A percentile compares a stretch with the other conserved stretches of the same genome.
Conservation (phyloP, 164 flowering plant species). For the Aristolochia californica region DNA sequence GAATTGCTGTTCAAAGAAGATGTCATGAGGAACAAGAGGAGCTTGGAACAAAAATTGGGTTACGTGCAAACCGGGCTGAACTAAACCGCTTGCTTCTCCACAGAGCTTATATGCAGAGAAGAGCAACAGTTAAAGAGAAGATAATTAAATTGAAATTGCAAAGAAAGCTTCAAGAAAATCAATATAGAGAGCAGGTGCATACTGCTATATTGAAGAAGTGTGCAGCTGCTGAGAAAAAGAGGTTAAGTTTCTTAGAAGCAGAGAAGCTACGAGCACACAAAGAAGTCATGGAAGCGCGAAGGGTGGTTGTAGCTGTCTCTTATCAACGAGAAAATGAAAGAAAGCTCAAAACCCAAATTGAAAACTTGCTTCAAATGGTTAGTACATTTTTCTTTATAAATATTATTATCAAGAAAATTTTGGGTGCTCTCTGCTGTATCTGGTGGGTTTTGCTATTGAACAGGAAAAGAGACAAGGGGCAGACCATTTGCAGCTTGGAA, state of each 20-base stretch:
- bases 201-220: constrained; percentile 81
- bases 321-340: constrained; percentile 72
- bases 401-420: no score
- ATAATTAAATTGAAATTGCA: constrained; percentile 55
- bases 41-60: constrained; percentile 64
- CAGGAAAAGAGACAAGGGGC: constrained; percentile 80
- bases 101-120: constrained; percentile 55
- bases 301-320: constrained; percentile 55
- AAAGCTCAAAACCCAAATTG: constrained; percentile 52
- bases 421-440: neutral
- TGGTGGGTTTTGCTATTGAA: constrained; percentile 3
- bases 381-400: neutral
- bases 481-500: constrained; percentile 74
- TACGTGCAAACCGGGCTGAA: constrained; percentile 75
- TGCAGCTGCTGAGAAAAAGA: constrained; percentile 84
- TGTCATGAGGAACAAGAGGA: constrained; percentile 53
- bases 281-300: constrained; percentile 45
- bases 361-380: constrained; percentile 84
- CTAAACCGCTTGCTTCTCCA: constrained; percentile 70
- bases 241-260: constrained; percentile 70
- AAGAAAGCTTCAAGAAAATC: constrained; percentile 60
- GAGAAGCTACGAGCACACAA: constrained; percentile 77
- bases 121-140: constrained; percentile 67
- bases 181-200: constrained; percentile 68
- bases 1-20: constrained; percentile 58